Evolutionary conservation across 768 basidiomycete genomes (phyloP).

Genomic region (Chalciporus piperatus): DNA sequence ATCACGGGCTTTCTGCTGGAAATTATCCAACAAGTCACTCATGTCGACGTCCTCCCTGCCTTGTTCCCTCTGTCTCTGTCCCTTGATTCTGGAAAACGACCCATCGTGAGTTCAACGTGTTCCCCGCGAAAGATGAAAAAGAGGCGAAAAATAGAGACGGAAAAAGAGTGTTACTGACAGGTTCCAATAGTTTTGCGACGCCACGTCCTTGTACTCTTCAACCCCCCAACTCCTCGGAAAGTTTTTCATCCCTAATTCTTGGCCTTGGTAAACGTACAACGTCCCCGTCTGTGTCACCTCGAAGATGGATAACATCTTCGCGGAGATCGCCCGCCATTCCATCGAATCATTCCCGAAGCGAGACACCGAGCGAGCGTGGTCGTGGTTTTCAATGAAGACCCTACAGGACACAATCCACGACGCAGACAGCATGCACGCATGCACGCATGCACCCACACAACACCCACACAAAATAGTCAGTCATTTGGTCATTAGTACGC

Average conservation of each 20-base stretch:
- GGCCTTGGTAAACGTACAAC: slow-evolving; percentile 70
- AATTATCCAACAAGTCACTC: slow-evolving; percentile 54
- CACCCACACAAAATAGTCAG: slow-evolving; percentile 7
- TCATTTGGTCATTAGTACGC: neutral
- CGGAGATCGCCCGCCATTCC: slow-evolving; percentile 54
- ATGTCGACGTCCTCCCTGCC: slow-evolving; percentile 50
- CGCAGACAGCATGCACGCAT: slow-evolving; percentile 16
- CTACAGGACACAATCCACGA: slow-evolving; percentile 28
- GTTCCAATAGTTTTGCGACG: slow-evolving; percentile 57
- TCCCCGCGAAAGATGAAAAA: neutral
- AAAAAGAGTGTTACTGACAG: slow-evolving; percentile 36
- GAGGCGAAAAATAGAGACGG: neutral
- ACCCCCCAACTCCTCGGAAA: slow-evolving; percentile 62
- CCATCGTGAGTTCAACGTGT: neutral
- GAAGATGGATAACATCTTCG: slow-evolving; percentile 63
- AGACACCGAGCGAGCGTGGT: slow-evolving; percentile 61
- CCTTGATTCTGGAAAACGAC: slow-evolving; percentile 33
- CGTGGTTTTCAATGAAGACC: slow-evolving; percentile 71
- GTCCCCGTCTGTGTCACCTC: slow-evolving; percentile 64
- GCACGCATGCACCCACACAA: neutral
- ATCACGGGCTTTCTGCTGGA: slow-evolving; percentile 66
- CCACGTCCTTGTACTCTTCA: slow-evolving; percentile 72
- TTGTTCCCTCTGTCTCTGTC: slow-evolving; percentile 32
- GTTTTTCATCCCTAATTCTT: slow-evolving; percentile 69
- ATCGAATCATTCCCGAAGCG: slow-evolving; percentile 62